Percentiles rank a stretch among this genome's conserved stretches.
phyloP scores from a whole-genome alignment of 352 stramenopile genomes.

The Phytophthora capsici region DNA sequence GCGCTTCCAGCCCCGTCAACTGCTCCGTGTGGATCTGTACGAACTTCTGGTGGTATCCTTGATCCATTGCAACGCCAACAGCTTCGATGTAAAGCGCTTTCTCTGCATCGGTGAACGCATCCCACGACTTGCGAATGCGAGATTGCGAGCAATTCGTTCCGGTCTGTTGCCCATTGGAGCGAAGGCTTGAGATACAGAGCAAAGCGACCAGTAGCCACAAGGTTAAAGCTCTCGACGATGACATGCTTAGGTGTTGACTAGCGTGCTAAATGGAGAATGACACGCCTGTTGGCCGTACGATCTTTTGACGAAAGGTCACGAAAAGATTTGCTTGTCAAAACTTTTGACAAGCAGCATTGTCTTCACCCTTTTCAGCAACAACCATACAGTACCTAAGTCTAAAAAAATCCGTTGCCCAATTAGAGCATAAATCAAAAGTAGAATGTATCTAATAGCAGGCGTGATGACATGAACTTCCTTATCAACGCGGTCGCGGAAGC shows the following conservation, averaged over 20 bases:
- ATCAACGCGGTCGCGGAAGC: too few species aligned
- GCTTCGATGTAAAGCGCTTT: constrained; percentile 49
- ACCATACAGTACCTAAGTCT: too few species aligned
- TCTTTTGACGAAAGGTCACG: background rate
- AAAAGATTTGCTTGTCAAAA: background rate
- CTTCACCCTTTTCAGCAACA: too few species aligned
- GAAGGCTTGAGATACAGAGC: background rate
- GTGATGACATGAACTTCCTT: too few species aligned
- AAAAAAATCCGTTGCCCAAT: too few species aligned
- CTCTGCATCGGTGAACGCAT: constrained; percentile 36
- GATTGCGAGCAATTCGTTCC: constrained; percentile 34
- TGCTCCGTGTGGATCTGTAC: constrained; percentile 62
- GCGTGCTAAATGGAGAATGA: constrained; percentile 2
- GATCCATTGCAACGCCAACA: constrained; percentile 44
- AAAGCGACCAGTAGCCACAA: constrained; percentile 12
- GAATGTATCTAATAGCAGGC: too few species aligned
- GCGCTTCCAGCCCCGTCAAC: constrained; percentile 53
- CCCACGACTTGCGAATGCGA: constrained; percentile 58
- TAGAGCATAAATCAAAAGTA: too few species aligned
- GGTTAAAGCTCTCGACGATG: background rate
- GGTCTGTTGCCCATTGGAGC: constrained; percentile 13
- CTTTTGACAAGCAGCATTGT: too few species aligned
- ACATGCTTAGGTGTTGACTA: background rate
- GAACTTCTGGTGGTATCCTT: constrained; percentile 55
- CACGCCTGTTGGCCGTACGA: background rate